Conservation (phyloP, 2,329 filamentous ascomycete genomes). For the Cercospora zeina region DNA sequence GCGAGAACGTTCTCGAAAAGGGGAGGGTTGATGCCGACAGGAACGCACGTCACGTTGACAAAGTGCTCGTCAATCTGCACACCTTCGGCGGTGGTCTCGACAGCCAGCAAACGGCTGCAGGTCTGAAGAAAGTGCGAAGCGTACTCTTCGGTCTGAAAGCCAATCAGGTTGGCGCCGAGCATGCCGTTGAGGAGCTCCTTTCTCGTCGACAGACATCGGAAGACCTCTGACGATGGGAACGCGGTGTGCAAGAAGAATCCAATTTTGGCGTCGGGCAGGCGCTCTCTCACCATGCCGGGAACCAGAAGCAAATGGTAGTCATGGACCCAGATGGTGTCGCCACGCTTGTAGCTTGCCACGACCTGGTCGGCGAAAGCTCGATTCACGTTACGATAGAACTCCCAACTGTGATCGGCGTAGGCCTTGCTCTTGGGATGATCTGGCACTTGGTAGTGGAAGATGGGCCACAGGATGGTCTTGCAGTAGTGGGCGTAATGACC, state of each 20-base stretch:
- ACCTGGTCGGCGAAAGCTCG: conserved; percentile 91
- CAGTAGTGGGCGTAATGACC: conserved; percentile 95
- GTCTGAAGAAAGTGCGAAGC: conserved; percentile 93
- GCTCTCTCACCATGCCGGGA: conserved; percentile 83
- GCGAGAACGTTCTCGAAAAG: conserved; percentile 60
- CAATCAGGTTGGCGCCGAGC: conserved; percentile 86
- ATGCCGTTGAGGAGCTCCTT: conserved; percentile 88
- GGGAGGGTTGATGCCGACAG: conserved; percentile 87
- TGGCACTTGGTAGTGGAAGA: conserved; percentile 97
- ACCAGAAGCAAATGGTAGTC: conserved; percentile 93
- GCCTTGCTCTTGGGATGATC: conserved; percentile 98
- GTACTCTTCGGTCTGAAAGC: conserved; percentile 93
- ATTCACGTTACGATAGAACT: conserved; percentile 79
- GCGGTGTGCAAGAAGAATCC: conserved; percentile 95
- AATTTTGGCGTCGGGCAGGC: conserved; percentile 89
- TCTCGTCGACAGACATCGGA: conserved; percentile 83
- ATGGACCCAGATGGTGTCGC: conserved; percentile 91
- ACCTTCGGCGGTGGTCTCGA: conserved; percentile 84
- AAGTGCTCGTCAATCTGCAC: conserved; percentile 91
- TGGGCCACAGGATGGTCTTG: conserved; percentile 96
- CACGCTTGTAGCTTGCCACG: conserved; percentile 86
- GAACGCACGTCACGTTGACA: conserved; percentile 79
- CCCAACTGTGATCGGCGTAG: conserved; percentile 94
- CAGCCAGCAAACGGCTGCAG: conserved; percentile 85
- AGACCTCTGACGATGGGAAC: conserved; percentile 94